Conservation (phyloP, 208 protist genomes). For the Strigomonas culicis region DNA sequence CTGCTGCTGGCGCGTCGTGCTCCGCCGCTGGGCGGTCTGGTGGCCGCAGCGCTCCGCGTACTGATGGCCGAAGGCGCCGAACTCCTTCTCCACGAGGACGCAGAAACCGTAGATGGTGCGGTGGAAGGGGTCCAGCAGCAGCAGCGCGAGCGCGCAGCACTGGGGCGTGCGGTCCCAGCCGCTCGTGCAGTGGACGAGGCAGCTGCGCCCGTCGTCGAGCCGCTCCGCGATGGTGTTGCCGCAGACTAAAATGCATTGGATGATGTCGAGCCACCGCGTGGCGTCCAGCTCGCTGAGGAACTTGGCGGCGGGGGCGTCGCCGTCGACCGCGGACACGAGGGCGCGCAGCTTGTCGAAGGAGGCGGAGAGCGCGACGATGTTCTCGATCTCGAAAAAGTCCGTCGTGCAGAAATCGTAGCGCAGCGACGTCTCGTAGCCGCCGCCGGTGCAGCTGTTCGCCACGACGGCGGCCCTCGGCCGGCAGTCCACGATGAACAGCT, state of each 20-base stretch:
- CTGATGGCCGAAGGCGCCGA: slow-evolving; percentile 94
- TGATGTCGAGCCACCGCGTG: slow-evolving; percentile 59
- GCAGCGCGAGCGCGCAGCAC: slow-evolving; percentile 66
- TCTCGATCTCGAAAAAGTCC: slow-evolving; percentile 86
- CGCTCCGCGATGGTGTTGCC: slow-evolving; percentile 31
- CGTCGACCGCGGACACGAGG: slow-evolving; percentile 47
- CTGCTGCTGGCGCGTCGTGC: slow-evolving; percentile 14
- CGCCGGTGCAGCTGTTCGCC: slow-evolving; percentile 68
- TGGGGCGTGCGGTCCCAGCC: slow-evolving; percentile 96
- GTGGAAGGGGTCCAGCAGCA: slow-evolving; percentile 95
- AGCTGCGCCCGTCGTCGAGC: slow-evolving; percentile 51
- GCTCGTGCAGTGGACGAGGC: slow-evolving; percentile 94
- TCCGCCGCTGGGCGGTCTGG: slow-evolving; percentile 51
- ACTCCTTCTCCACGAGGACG: slow-evolving; percentile 95
- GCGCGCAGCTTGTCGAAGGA: slow-evolving; percentile 63
- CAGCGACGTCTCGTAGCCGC: slow-evolving; percentile 76
- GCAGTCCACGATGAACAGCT: slow-evolving; percentile 73
- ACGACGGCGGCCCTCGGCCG: slow-evolving; percentile 54
- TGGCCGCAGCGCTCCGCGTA: slow-evolving; percentile 89
- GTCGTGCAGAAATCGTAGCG: slow-evolving; percentile 69
- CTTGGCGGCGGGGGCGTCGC: slow-evolving; percentile 17
- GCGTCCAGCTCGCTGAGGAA: slow-evolving; percentile 54
- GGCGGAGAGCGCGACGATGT: slow-evolving; percentile 76
- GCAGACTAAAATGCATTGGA: slow-evolving; percentile 63
- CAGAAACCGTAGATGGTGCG: slow-evolving; percentile 93